These are phyloP conservation scores for Pseudopithomyces maydicus DNA, from an alignment of 2,329 filamentous ascomycete genomes.

Conservation along the genomic window DNA sequence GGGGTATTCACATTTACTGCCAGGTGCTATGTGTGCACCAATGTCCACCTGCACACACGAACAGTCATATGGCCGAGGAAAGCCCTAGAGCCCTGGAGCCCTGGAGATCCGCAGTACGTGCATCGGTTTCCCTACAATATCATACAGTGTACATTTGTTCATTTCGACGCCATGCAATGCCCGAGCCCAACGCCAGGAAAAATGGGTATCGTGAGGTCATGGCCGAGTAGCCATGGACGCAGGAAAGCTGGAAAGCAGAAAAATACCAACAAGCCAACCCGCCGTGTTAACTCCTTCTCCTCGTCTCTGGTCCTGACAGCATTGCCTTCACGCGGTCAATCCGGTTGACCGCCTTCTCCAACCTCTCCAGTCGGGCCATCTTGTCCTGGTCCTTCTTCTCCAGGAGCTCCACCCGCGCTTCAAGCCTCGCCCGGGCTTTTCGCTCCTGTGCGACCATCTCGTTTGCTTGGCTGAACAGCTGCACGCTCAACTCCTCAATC, in stretches of 20 bases:
- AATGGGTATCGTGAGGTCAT: slow-evolving; percentile 8
- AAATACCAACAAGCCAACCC: not conserved
- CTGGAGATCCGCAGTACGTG: too few relatives aligned
- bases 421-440: slow-evolving; percentile 70
- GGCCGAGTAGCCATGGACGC: not conserved
- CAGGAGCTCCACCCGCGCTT: slow-evolving; percentile 70
- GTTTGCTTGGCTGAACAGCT: slow-evolving; percentile 81
- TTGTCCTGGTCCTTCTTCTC: slow-evolving; percentile 75
- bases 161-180: slow-evolving; percentile 7
- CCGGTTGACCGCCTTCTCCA: slow-evolving; percentile 72
- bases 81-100: too few relatives aligned
- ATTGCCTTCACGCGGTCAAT: slow-evolving; percentile 73
- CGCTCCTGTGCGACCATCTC: slow-evolving; percentile 84
- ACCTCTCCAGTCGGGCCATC: slow-evolving; percentile 69
- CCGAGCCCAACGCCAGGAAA: not conserved
- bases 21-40: too few relatives aligned
- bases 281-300: slow-evolving; percentile 4
- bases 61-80: too few relatives aligned
- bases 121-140: too few relatives aligned
- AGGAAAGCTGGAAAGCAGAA: not conserved
- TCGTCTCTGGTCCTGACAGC: slow-evolving; percentile 45
- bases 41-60: too few relatives aligned
- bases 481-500: slow-evolving; percentile 77
- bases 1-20: too few relatives aligned
- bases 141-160: too few relatives aligned